Base-by-base conservation (phyloP, 129 eudicot species). In the Artemisia argyi region DNA sequence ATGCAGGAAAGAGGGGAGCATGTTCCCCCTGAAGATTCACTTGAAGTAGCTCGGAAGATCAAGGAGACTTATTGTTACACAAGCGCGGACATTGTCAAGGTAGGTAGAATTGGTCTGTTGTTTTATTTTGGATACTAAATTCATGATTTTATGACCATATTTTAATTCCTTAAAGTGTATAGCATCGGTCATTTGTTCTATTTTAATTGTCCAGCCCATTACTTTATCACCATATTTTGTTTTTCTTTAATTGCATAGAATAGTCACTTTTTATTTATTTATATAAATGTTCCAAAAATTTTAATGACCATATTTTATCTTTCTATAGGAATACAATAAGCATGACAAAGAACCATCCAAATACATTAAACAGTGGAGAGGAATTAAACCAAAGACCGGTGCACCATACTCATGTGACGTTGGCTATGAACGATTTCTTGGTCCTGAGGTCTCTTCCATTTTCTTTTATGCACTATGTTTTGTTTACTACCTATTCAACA, bases 11-110 rank as follows among this genome's bases (percentile, higher is more conserved):
- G 97, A 84, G 97, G 99, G 76, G 96, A 94, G 79, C 85, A 88
- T 58, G 80, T 94, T 72, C 99, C 99, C 49, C 96, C 96, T 3
- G 99, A 94, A 78, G 99, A 94, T 59, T 94, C 99, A 51, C 84
- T 90, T 73, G 97, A 94, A 74, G 93, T 88, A 68, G 99, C 97
- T 74, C 91, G 96, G 32, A 88, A 88, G 83, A 91, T 94, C 69
- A 90, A 94, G 85, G 99, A 94, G 78, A 87, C 84, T 74, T 90
- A 90, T 84, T 94, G 99, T 88, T 94, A 94, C 83, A 94, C 99
- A 69, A 82, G 85, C 80, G 87, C 99, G 0, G 99, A 94, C 76
- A 94, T 94, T 77, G 99, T 94, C 70, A 94, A 94, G 99, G 97
- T 90, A 76, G 44, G 55, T 69, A 56, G 60, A 16, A n/a, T 53